Evolutionary conservation across 2,329 filamentous ascomycete genomes (phyloP).

Genomic region (Monilinia fructigena): DNA sequence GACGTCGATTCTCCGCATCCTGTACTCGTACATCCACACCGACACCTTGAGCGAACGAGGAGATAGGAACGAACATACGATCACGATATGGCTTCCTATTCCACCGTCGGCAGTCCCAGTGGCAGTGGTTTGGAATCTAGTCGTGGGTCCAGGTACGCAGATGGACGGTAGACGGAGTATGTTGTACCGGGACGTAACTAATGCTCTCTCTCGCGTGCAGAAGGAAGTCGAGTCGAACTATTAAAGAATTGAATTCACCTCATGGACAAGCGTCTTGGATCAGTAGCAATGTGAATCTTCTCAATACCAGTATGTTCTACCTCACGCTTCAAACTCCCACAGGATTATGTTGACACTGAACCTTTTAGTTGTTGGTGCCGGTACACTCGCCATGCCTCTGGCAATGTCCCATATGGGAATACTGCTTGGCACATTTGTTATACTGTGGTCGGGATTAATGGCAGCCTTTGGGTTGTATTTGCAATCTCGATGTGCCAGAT

Average conservation of each 20-base stretch:
- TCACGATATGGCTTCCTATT: conserved; percentile 36
- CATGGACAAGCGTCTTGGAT: conserved; percentile 78
- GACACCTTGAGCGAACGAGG: neutral
- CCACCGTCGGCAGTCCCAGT: conserved; percentile 31
- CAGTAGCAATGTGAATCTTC: conserved; percentile 89
- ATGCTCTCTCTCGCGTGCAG: conserved; percentile 25
- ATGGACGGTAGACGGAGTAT: neutral
- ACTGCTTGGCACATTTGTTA: conserved; percentile 75
- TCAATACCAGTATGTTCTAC: conserved; percentile 81
- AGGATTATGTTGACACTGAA: conserved; percentile 30
- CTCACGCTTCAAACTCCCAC: conserved; percentile 13
- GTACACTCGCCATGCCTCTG: conserved; percentile 82
- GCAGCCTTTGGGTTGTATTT: conserved; percentile 93
- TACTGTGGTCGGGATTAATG: conserved; percentile 86
- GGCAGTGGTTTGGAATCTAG: conserved; percentile 34
- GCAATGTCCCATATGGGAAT: conserved; percentile 97
- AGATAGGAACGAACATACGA: neutral
- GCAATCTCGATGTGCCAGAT: conserved; percentile 87
- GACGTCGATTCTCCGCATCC: neutral
- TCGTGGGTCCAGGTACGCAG: conserved; percentile 31
- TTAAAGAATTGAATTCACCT: conserved; percentile 64
- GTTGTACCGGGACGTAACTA: conserved; percentile 4
- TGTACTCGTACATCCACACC: neutral
- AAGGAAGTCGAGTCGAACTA: conserved; percentile 42
- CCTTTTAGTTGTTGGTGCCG: conserved; percentile 80